phyloP scores from a whole-genome alignment of 495 filamentous ascomycete species.

The Xylaria acuta region DNA sequence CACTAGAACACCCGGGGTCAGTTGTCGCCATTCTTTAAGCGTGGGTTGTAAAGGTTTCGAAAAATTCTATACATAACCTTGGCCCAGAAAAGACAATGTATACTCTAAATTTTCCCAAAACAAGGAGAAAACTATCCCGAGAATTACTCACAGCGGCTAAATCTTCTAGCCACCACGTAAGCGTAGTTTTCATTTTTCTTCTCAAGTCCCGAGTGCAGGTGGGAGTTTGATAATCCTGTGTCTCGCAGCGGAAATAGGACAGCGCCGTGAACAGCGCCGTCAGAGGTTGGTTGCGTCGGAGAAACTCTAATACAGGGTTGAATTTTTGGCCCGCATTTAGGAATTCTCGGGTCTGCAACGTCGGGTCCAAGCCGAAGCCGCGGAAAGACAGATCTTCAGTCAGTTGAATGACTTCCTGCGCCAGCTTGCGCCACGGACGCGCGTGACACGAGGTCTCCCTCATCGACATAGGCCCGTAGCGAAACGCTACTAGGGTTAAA shows the following conservation, averaged over 20 bases:
- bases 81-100: too few relatives aligned
- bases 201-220: neutral
- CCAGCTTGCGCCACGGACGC: neutral
- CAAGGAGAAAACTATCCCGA: neutral
- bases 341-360: neutral
- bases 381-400: neutral
- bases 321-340: neutral
- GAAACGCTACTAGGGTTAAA: neutral
- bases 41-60: too few relatives aligned
- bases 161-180: constrained; percentile 14
- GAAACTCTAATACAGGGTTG: constrained; percentile 8
- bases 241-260: constrained; percentile 9
- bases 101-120: neutral
- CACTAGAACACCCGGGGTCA: neutral
- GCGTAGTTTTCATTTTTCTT: neutral
- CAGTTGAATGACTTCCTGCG: neutral
- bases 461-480: neutral
- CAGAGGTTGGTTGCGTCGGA: neutral
- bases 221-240: neutral
- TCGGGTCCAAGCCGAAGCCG: neutral
- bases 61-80: too few relatives aligned
- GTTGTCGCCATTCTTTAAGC: too few relatives aligned
- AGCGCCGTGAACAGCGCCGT: neutral
- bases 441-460: too few relatives aligned
- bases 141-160: neutral